These are phyloP conservation scores for Boletus rubescentipes DNA, from an alignment of 768 basidiomycete species.

Conservation along the genomic window DNA sequence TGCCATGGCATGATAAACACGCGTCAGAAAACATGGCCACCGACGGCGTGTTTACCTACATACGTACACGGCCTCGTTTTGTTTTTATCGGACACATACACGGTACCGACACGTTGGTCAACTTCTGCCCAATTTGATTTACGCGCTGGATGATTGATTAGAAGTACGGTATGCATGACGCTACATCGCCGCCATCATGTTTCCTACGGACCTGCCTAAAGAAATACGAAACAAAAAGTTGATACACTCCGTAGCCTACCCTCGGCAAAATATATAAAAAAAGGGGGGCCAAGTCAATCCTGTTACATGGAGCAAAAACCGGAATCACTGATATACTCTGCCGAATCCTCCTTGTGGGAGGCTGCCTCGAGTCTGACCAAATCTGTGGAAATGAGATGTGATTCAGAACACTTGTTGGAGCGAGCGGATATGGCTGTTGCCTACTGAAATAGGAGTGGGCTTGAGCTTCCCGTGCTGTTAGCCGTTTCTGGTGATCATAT, in stretches of 20 bases:
- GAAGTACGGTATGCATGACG: constrained; percentile 8
- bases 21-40: constrained; percentile 23
- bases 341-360: constrained; percentile 39
- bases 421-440: constrained; percentile 25
- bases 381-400: constrained; percentile 36
- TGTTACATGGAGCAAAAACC: constrained; percentile 46
- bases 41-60: constrained; percentile 24
- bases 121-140: constrained; percentile 17
- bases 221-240: constrained; percentile 2
- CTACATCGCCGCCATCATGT: constrained; percentile 17
- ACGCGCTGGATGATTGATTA: constrained; percentile 14
- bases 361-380: constrained; percentile 48
- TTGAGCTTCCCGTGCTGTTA: constrained; percentile 67
- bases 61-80: constrained; percentile 34
- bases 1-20: constrained; percentile 33
- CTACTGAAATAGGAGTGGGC: constrained; percentile 65
- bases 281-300: neutral
- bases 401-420: constrained; percentile 10
- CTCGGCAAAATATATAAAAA: neutral
- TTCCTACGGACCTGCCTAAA: constrained; percentile 8
- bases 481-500: constrained; percentile 68
- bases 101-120: constrained; percentile 30
- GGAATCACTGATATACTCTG: constrained; percentile 47
- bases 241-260: constrained; percentile 6
- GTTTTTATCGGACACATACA: constrained; percentile 6